Conservation (phyloP, 371 early-diverging fungal species). For the Saksenaea oblongispora region DNA sequence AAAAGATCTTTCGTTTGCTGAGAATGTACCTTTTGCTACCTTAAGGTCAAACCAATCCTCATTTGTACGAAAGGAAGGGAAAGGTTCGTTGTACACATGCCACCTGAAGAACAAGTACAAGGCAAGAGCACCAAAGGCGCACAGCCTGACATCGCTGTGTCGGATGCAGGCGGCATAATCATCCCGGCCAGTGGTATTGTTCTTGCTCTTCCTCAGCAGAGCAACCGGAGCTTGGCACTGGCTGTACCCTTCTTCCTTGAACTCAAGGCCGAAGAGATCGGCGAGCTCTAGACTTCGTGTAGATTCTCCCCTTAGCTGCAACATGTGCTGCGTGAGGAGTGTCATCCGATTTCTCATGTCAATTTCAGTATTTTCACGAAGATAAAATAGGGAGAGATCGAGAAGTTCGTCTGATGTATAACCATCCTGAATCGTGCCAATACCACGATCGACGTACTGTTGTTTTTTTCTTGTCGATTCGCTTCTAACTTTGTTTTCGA, state of each 20-base stretch:
- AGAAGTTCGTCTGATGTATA: background rate
- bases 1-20: too few species aligned
- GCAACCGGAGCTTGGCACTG: too few species aligned
- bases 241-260: too few species aligned
- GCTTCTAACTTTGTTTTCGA: too few species aligned
- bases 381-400: background rate
- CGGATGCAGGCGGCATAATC: background rate
- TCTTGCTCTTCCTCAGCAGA: too few species aligned
- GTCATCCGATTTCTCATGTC: background rate
- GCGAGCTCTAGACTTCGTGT: background rate
- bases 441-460: background rate
- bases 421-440: background rate
- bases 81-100: background rate
- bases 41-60: background rate
- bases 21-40: background rate
- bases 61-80: background rate
- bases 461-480: background rate
- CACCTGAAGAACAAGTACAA: background rate
- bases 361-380: background rate
- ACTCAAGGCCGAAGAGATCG: background rate
- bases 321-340: background rate
- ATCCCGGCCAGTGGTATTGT: background rate
- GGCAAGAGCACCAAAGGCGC: background rate
- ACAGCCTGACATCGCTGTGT: background rate
- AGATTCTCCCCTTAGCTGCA: background rate